phyloP scores from a whole-genome alignment of 164 flowering plant genomes.

The Sedum album region DNA sequence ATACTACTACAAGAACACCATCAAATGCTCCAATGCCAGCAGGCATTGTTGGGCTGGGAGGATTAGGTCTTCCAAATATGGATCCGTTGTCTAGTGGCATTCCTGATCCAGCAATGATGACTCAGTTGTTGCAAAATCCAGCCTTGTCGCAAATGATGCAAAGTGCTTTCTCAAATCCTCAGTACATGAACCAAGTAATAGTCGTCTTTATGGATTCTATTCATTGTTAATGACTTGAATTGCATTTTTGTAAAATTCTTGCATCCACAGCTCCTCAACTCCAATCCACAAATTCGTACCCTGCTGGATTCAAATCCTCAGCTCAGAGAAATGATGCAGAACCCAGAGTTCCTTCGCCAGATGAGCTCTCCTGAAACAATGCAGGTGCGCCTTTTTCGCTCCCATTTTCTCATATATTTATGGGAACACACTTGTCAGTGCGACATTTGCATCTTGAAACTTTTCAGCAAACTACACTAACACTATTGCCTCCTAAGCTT shows the following conservation, averaged over 20 bases:
- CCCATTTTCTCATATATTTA: background rate
- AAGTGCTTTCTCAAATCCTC: conserved; percentile 36
- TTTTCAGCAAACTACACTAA: background rate
- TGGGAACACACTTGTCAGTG: background rate
- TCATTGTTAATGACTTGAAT: background rate
- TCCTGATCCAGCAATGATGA: conserved; percentile 49
- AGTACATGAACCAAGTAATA: conserved; percentile 35
- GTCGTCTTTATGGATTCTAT: background rate
- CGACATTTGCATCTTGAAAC: background rate
- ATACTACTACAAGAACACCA: conserved; percentile 37
- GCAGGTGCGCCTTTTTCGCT: conserved; percentile 21
- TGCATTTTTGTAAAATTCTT: background rate
- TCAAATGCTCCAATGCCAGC: conserved; percentile 52
- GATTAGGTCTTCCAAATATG: conserved; percentile 60
- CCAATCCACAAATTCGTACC: conserved; percentile 29
- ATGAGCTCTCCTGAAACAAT: conserved; percentile 56
- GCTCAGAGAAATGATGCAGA: conserved; percentile 65
- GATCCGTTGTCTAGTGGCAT: conserved; percentile 45
- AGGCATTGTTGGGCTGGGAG: conserved; percentile 49
- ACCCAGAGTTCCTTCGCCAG: conserved; percentile 61
- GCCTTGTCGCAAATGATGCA: conserved; percentile 86
- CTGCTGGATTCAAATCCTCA: conserved; percentile 42
- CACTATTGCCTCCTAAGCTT: background rate
- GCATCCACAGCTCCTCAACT: conserved; percentile 5
- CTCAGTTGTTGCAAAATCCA: conserved; percentile 80